Percentiles rank a stretch among this genome's conserved stretches.
phyloP scores from a whole-genome alignment of 1,139 yeast species.

The Magnusiomyces suaveolens region DNA sequence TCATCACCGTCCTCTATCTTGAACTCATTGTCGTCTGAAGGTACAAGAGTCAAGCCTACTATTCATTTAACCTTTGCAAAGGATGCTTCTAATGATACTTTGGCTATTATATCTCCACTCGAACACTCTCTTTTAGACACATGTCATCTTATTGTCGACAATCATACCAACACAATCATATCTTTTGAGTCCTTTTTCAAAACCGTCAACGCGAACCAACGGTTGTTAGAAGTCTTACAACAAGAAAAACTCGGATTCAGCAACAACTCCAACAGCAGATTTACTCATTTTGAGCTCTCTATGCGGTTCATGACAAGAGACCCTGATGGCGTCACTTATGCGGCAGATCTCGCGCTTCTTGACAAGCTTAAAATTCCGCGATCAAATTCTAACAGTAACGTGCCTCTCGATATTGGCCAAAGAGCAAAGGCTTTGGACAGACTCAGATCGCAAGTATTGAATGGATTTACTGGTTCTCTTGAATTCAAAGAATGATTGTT shows the following conservation, averaged over 20 bases:
- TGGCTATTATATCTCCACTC: background rate
- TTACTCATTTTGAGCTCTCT: slow-evolving; percentile 6
- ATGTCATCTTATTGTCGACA: background rate
- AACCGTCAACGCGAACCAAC: background rate
- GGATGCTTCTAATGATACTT: background rate
- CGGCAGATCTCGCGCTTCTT: slow-evolving; percentile 1
- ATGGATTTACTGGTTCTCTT: slow-evolving; percentile 9
- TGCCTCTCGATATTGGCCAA: background rate
- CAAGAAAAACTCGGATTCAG: slow-evolving; percentile 5
- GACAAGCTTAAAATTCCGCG: slow-evolving; percentile 6
- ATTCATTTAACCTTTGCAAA: background rate
- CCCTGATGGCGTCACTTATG: slow-evolving; percentile 6
- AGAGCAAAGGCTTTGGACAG: slow-evolving; percentile 5
- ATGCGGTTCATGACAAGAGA: slow-evolving; percentile 11
- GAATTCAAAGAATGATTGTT: background rate
- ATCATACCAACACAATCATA: background rate
- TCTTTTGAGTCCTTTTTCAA: background rate
- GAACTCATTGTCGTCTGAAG: background rate
- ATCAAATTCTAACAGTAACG: background rate
- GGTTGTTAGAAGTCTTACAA: slow-evolving; percentile 2
- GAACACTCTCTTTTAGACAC: slow-evolving; percentile 1
- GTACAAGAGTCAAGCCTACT: background rate
- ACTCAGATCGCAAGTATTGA: slow-evolving; percentile 3
- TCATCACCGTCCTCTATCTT: slow-evolving; percentile 1
- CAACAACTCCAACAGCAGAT: background rate